Conservation (phyloP, 805 yeast species). For the Sungouiella thailandica region DNA sequence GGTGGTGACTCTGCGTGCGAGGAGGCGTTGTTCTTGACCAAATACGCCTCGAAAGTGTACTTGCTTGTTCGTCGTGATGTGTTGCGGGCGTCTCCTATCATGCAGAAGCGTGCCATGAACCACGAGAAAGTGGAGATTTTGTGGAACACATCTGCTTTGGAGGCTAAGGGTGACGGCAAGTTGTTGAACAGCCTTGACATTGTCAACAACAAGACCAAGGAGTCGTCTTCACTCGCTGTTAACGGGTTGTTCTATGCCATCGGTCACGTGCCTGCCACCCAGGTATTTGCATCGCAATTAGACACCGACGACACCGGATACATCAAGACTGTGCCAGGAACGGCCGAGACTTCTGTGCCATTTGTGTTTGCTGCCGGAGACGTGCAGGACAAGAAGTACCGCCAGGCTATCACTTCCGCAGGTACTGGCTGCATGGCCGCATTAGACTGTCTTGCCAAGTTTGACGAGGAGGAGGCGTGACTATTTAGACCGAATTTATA, state of each 20-base stretch:
- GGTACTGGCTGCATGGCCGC: slow-evolving; percentile 99
- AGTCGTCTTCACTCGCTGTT: slow-evolving; percentile 63
- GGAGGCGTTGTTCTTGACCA: slow-evolving; percentile 95
- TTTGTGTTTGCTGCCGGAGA: slow-evolving; percentile 99
- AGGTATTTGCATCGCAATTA: slow-evolving; percentile 69
- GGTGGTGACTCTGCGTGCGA: slow-evolving; percentile 99
- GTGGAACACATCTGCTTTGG: slow-evolving; percentile 78
- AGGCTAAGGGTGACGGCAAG: slow-evolving; percentile 93
- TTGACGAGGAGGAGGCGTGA: slow-evolving; percentile 19
- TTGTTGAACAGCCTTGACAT: slow-evolving; percentile 61
- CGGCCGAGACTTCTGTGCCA: slow-evolving; percentile 75
- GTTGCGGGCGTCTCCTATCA: slow-evolving; percentile 91
- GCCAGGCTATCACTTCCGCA: slow-evolving; percentile 99
- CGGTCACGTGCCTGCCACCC: slow-evolving; percentile 95
- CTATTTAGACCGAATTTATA: slow-evolving; percentile 3
- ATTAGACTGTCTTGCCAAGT: slow-evolving; percentile 56
- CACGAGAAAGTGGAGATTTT: slow-evolving; percentile 89
- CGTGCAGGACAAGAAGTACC: slow-evolving; percentile 92
- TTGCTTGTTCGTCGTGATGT: slow-evolving; percentile 91
- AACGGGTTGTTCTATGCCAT: slow-evolving; percentile 96
- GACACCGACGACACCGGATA: slow-evolving; percentile 87
- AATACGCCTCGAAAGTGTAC: slow-evolving; percentile 94
- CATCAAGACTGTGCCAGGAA: slow-evolving; percentile 84
- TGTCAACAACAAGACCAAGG: slow-evolving; percentile 68
- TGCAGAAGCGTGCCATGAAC: slow-evolving; percentile 86